Base-by-base conservation (phyloP, 768 basidiomycete genomes). In the Auricularia cornea region DNA sequence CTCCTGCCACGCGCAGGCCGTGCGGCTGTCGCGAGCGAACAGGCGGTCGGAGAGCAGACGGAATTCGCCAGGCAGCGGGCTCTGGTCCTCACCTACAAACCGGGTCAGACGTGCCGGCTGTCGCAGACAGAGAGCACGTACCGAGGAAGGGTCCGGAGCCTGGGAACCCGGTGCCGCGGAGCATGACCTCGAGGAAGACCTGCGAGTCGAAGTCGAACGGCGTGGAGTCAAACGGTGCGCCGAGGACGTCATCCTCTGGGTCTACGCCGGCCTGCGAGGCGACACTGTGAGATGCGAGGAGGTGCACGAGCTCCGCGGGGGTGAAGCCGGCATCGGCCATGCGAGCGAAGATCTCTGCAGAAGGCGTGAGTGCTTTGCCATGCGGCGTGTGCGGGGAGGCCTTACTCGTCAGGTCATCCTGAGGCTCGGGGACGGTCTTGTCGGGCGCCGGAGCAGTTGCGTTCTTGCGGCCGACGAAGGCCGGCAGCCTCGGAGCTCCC, bases 141-240 rank as follows among this genome's bases (percentile, higher is more conserved):
- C 35, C 35, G 2, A 14, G 35, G 16, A 10, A 10, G 0, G 35
- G 35, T 14, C 35, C 35, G 0, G 35, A 38, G 0, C 35, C 35
- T 0, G 35, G 35, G 35, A 38, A 38, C 35, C 8, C 16, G 10
- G 35, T 38, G 35, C 35, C 35, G 35, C 35, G 35, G 10, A 38
- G 35, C 35, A 38, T 38, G 4, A 38, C 35, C 35, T 38, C 35
- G 35, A 38, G 35, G 69, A 76, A 81, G 66, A 81, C 70, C 67
- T 81, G 80, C 20, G 75, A 77, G 64, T 81, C 80, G 57, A 80
- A 81, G 16, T 72, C 56, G 5, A 66, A 64, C 1, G 79, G 81
- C 2, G 80, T 81, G 1, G 79, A 77, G 68, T 82, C 80, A 68
- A 82, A 79, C 1, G 80, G 80, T 11, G 76, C 73, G 32, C 76